Evolutionary conservation across 192 early-diverging fungal species (phyloP).

Genomic region (Gigaspora rosea): DNA sequence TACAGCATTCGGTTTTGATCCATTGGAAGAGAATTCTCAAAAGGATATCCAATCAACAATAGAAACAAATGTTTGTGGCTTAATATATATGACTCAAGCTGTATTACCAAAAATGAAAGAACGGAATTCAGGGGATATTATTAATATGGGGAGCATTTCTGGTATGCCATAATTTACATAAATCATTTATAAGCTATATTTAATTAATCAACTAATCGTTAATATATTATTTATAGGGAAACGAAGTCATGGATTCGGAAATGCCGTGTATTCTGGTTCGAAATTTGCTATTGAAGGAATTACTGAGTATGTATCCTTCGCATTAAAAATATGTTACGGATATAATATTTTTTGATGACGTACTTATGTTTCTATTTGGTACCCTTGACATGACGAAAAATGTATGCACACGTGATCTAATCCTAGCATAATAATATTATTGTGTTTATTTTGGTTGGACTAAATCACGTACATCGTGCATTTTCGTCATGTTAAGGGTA

Average conservation of each 20-base stretch:
- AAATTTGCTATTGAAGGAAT: slow-evolving; percentile 86
- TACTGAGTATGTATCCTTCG: slow-evolving; percentile 39
- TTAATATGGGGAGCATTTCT: slow-evolving; percentile 81
- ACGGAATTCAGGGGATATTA: slow-evolving; percentile 71
- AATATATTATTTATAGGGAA: not conserved
- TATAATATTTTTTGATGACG: not conserved
- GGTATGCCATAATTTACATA: slow-evolving; percentile 35
- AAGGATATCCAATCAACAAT: slow-evolving; percentile 77
- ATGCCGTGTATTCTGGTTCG: slow-evolving; percentile 77
- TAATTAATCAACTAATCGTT: no score
- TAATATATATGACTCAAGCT: slow-evolving; percentile 79
- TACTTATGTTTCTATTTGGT: no score
- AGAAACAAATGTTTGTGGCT: slow-evolving; percentile 89
- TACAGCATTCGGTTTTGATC: slow-evolving; percentile 71
- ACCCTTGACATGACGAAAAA: no score
- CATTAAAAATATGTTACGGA: not conserved
- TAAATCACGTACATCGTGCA: no score
- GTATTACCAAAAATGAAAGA: slow-evolving; percentile 78
- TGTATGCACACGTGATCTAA: no score
- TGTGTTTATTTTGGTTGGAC: no score
- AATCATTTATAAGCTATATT: no score
- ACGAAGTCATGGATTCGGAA: slow-evolving; percentile 63
- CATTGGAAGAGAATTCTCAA: slow-evolving; percentile 59
- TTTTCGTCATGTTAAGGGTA: not conserved
- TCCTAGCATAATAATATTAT: no score